Conservation (phyloP, 164 flowering plant species). For the Cinnamomum micranthum region DNA sequence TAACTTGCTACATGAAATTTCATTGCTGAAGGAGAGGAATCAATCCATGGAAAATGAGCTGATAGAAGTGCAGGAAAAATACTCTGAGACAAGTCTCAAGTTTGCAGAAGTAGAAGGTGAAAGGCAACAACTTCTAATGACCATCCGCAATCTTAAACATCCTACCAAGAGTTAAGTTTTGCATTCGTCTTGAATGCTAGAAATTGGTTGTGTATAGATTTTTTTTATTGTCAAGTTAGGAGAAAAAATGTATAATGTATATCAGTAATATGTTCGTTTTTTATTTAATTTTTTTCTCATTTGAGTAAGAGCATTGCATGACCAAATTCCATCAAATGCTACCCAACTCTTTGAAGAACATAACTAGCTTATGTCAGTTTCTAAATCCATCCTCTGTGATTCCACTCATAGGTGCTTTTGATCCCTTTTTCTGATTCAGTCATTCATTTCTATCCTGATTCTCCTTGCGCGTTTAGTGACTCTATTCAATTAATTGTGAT, state of each 20-base stretch:
- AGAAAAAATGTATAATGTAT: constrained; percentile 29
- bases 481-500: too few relatives aligned
- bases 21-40: constrained; percentile 51
- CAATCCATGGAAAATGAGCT: constrained; percentile 69
- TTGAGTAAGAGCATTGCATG: too few relatives aligned
- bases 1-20: constrained; percentile 37
- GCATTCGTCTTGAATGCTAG: neutral
- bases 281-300: neutral
- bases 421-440: too few relatives aligned
- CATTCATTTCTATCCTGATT: too few relatives aligned
- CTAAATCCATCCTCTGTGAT: too few relatives aligned
- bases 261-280: constrained; percentile 13
- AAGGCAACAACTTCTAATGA: constrained; percentile 87
- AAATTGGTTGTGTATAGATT: constrained; percentile 23
- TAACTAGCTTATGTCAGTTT: too few relatives aligned
- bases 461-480: too few relatives aligned
- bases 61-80: constrained; percentile 89
- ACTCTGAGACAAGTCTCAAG: constrained; percentile 86
- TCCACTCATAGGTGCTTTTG: too few relatives aligned
- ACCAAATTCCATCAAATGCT: too few relatives aligned
- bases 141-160: constrained; percentile 66
- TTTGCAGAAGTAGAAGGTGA: constrained; percentile 98
- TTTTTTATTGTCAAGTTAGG: constrained; percentile 2
- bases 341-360: too few relatives aligned
- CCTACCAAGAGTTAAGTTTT: constrained; percentile 40